phyloP scores from a whole-genome alignment of 805 yeast species.

The Metahyphopichia silvanorum region DNA sequence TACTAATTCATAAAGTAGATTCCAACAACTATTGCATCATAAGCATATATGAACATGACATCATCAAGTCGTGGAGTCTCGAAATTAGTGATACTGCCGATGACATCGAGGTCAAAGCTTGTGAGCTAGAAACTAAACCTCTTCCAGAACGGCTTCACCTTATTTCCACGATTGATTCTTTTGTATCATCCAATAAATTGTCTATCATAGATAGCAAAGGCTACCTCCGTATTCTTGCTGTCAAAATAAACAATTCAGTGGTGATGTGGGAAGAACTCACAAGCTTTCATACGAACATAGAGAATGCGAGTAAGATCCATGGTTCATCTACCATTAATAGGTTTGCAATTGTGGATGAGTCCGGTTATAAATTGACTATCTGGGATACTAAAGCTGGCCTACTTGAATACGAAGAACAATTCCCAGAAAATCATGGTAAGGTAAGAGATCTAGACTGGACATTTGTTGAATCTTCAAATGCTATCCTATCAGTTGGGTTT shows the following conservation, averaged over 20 bases:
- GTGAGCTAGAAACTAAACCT: constrained; percentile 39
- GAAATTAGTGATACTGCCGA: constrained; percentile 2
- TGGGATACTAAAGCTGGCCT: constrained; percentile 76
- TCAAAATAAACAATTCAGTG: constrained; percentile 20
- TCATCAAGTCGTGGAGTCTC: constrained; percentile 42
- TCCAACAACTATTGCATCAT: constrained; percentile 38
- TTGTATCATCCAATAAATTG: constrained; percentile 39
- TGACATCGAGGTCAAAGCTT: constrained; percentile 18
- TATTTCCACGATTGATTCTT: constrained; percentile 63
- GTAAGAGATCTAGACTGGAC: constrained; percentile 89
- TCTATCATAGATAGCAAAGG: constrained; percentile 52
- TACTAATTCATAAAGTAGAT: constrained; percentile 13
- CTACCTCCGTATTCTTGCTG: constrained; percentile 17
- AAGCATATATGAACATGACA: constrained; percentile 43
- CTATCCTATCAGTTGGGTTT: constrained; percentile 81
- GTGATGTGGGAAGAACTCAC: constrained; percentile 54
- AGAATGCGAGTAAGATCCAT: constrained; percentile 50
- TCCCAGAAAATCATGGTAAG: constrained; percentile 23
- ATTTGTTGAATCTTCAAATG: constrained; percentile 43
- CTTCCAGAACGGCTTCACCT: constrained; percentile 33
- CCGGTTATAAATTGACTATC: constrained; percentile 53
- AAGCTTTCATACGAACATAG: constrained; percentile 53
- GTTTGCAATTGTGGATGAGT: constrained; percentile 65
- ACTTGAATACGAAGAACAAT: constrained; percentile 57
- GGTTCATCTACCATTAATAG: constrained; percentile 72